Base-by-base conservation (phyloP, 2,329 filamentous ascomycete species). In the Tolypocladium amazonense region DNA sequence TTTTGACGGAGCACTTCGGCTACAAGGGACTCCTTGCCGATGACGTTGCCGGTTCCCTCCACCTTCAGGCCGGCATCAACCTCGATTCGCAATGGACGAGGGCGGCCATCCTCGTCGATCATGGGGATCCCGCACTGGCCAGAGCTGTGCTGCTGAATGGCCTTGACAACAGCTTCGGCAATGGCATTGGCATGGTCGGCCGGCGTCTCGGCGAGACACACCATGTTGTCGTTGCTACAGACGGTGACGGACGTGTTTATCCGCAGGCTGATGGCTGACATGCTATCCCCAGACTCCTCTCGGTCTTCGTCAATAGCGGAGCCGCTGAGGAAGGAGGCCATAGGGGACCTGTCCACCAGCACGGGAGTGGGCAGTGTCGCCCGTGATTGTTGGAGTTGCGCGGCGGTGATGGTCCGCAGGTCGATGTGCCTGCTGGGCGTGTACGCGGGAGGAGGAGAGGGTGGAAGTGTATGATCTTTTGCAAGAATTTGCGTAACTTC, bases 161-260 rank as follows among this genome's bases (percentile, higher is more conserved):
- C 75, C 15, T 73, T 65, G 15, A 81, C 71, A 3, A 84, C 69
- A 4, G 78, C 72, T 9, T 72, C 68, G 12, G 79, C 75, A 61
- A 83, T 72, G 60, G 72, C 65, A 65, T 73, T 67, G 67, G 78
- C 77, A 55, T 75, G 72, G 5, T 70, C 68, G 6, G 73, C 67
- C 1, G 77, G 72, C 6, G 75, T 72, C 4, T 73, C 66, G 0
- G 70, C 65, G 25, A 81, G 67, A 25, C 76, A 75, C 54, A 82
- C 69, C 56, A 80, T 66, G 68, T 85, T 85, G 68, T 77, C 72
- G 68, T 74, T 73, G 62, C 76, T 77, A 43, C 70, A 69, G 64
- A 85, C 72, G 61, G 65, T 72, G 65, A 83, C 68, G 0, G 77
- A 74, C 20, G 78, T 76, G 64, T 78, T 77, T 70, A 85, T 78